These are phyloP conservation scores for Myochromella boudieri DNA, from an alignment of 768 basidiomycete genomes.

Conservation along the genomic window DNA sequence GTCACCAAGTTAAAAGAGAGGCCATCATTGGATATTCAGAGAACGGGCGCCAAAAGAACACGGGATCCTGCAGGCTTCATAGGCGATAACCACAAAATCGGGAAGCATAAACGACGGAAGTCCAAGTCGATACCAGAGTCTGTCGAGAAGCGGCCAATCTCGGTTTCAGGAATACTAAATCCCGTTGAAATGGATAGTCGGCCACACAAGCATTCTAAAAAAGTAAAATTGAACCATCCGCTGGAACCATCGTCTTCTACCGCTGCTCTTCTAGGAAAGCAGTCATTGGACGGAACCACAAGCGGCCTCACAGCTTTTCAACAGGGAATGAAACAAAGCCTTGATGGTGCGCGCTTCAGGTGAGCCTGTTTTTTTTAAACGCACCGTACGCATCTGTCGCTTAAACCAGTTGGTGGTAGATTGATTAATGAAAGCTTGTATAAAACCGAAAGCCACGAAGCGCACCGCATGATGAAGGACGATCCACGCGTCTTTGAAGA, in stretches of 20 bases:
- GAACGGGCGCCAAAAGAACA: slow-evolving; percentile 1
- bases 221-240: slow-evolving; percentile 9
- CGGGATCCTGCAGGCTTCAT: slow-evolving; percentile 19
- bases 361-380: slow-evolving; percentile 28
- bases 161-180: slow-evolving; percentile 21
- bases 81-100: slow-evolving; percentile 4
- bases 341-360: slow-evolving; percentile 91
- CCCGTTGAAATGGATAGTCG: background rate
- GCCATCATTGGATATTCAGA: slow-evolving; percentile 15
- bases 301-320: slow-evolving; percentile 69
- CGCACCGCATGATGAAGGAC: slow-evolving; percentile 78
- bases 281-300: slow-evolving; percentile 1
- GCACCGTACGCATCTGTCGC: too few relatives aligned
- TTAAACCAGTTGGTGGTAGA: slow-evolving; percentile 34
- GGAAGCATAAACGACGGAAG: slow-evolving; percentile 22
- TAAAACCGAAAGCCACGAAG: slow-evolving; percentile 76
- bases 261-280: slow-evolving; percentile 1
- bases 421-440: slow-evolving; percentile 93
- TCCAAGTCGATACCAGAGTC: slow-evolving; percentile 9
- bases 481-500: slow-evolving; percentile 83
- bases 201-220: slow-evolving; percentile 7
- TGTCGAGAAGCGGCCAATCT: slow-evolving; percentile 22
- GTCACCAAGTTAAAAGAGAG: slow-evolving; percentile 44
- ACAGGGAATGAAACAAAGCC: slow-evolving; percentile 70
- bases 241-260: slow-evolving; percentile 1